Base-by-base conservation (phyloP, 192 early-diverging fungal genomes). In the Linnemannia zychae region DNA sequence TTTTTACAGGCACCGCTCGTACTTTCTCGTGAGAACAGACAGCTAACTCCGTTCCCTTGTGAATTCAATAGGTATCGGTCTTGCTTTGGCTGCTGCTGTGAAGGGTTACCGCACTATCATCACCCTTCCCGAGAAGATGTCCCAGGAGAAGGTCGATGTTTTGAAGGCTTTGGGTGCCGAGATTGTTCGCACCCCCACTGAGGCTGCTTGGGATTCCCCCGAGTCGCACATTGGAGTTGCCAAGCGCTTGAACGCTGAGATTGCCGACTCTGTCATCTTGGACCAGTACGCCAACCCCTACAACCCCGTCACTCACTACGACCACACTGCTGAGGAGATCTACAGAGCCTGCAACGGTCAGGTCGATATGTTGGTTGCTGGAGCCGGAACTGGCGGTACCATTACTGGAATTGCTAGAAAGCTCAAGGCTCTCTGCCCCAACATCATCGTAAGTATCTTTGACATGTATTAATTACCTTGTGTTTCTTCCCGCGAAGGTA, bases 101-200 rank as follows among this genome's bases (percentile, higher is more conserved):
- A 99, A 98, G 91, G 99, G 99, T 40, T 99, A 99, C 91, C 93
- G 95, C 77, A 94, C 95, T 81, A 98, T 99, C 84, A 99, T 99
- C 77, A 99, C 99, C 17, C 91, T 99, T 34, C 99, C 99, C 34
- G 99, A 99, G 88, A 99, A 99, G 88, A 99, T 99, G 99, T 96
- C 95, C 69, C 95, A 99, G 89, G 99, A 99, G 88, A 99, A 99
- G 93, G 98, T 99, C 24, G 99, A 99, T 87, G 96, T 99, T 7
- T 91, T 99, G 78, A 99, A 99, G 80, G 98, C 97, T 13, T 90
- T 99, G 31, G 98, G 98, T 38, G 98, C 99, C 36, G 98, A 99
- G 86, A 99, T 98, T 84, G 94, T 98, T 77, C 96, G 99, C 77
- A 99, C 99, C 37, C 99, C 99, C 46, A 99, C 99, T 16, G 99